Evolutionary conservation across 305 asterid genomes (phyloP).

Genomic region (Caryopteris hybrid): DNA sequence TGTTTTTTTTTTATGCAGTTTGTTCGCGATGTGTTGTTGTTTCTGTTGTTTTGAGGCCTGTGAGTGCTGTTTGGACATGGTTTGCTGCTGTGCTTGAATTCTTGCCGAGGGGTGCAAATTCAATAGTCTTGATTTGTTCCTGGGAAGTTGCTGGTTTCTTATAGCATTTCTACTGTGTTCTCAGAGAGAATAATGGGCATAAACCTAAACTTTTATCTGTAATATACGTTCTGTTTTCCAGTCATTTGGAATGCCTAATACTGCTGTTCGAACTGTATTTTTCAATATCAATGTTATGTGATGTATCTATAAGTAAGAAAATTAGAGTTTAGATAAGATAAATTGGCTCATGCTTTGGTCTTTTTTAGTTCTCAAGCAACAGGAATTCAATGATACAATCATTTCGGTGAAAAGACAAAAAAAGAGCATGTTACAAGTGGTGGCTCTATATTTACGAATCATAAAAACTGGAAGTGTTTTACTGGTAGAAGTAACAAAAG

Average conservation of each 20-base stretch:
- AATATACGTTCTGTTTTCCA: neutral
- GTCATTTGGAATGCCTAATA: neutral
- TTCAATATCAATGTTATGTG: neutral
- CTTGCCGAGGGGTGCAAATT: neutral
- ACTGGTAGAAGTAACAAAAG: slow-evolving; percentile 2
- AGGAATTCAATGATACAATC: neutral
- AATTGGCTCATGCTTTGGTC: neutral
- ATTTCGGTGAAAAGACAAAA: neutral
- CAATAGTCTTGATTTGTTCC: neutral
- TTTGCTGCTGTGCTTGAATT: slow-evolving; percentile 25
- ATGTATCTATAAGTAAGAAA: too few species aligned
- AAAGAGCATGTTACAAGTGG: neutral
- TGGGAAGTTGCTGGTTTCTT: neutral
- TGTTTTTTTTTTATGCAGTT: slow-evolving; percentile 22
- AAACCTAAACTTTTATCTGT: neutral
- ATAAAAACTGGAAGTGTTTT: slow-evolving; percentile 9
- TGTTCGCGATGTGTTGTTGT: slow-evolving; percentile 38
- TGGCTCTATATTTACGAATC: neutral
- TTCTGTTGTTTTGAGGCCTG: slow-evolving; percentile 38
- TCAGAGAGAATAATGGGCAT: neutral
- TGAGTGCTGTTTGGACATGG: slow-evolving; percentile 36
- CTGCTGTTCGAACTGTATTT: neutral
- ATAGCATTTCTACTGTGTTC: neutral
- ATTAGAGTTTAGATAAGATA: neutral
- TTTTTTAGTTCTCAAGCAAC: neutral